Base-by-base conservation (phyloP, 495 filamentous ascomycete species). In the Lentithecium fluviatile region DNA sequence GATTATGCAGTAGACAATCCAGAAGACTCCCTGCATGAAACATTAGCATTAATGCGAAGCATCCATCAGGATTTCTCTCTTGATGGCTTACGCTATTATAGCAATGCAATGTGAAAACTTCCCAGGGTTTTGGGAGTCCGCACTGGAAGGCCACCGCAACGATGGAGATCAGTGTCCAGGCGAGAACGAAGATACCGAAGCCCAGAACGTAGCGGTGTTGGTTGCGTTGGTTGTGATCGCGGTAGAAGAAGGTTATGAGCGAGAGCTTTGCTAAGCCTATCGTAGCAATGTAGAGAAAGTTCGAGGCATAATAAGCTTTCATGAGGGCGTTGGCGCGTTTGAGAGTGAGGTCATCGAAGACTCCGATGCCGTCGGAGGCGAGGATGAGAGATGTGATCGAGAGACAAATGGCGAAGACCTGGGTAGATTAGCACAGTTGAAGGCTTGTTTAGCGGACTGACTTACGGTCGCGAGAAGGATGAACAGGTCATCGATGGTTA, bases 141-240 rank as follows among this genome's bases (percentile, higher is more conserved):
- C 66, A 71, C 36, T 70, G 70, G 38, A 70, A 69, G 7, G 66
- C 64, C 8, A 65, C 62, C n/a, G 61, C 54, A 26, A 69, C 42
- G 5, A 65, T 36, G 5, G 70, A 56, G 11, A 34, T 25, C 6
- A 67, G 6, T 17, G 52, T 55, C 69, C 69, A 69, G 5, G 63
- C 47, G 15, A 67, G 8, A 15, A 65, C 62, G 47, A 65, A 62
- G 17, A 59, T 56, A 37, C 67, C 52, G 47, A 60, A 24, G 20
- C 37, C 62, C 13, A 36, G 45, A 13, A 60, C 51, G 11, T 51
- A 19, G 13, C 51, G 56, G 0, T 56, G 62, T 1, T 55, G 50
- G 7, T 6, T 24, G 2, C 11, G 23, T 21, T 65, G n/a, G 2
- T 56, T 20, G 26, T 20, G 12, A 25, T 51, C 48, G 24, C 32